A percentile compares a stretch with the other conserved stretches of the same genome.
phyloP scores from a whole-genome alignment of 1,284 basidiomycete genomes.

The Trametes sp. region DNA sequence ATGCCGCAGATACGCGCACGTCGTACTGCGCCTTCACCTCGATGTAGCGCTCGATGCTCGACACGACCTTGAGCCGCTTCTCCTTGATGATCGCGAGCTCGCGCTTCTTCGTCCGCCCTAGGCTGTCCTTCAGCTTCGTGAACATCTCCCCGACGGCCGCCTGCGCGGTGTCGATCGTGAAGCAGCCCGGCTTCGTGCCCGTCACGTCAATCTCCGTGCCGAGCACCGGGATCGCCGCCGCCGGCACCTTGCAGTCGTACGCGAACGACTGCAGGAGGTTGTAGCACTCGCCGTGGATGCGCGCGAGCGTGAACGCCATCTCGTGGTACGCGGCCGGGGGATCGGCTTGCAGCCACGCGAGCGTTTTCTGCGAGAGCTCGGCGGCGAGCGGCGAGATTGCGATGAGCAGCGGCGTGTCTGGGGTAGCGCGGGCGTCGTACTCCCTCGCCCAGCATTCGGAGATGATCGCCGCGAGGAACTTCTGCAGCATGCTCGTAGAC shows the following conservation, averaged over 20 bases:
- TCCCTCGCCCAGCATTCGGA: constrained; percentile 93
- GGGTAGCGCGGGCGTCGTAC: constrained; percentile 46
- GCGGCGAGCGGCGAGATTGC: constrained; percentile 67
- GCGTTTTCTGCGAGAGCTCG: constrained; percentile 71
- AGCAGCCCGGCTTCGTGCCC: constrained; percentile 68
- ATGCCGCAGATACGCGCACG: constrained; percentile 86
- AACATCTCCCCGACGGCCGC: constrained; percentile 78
- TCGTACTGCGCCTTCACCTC: constrained; percentile 90
- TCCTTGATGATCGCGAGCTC: constrained; percentile 82
- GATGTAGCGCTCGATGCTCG: constrained; percentile 84
- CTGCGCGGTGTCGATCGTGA: constrained; percentile 86
- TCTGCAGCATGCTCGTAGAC: constrained; percentile 92
- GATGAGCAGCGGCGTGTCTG: constrained; percentile 51
- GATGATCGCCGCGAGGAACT: constrained; percentile 85
- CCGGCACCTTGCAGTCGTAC: constrained; percentile 86
- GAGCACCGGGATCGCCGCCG: constrained; percentile 81
- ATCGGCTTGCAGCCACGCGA: constrained; percentile 77
- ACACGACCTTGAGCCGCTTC: constrained; percentile 74
- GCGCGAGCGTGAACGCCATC: constrained; percentile 84
- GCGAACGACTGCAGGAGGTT: constrained; percentile 84
- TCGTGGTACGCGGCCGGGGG: constrained; percentile 90
- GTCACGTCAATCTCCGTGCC: constrained; percentile 83
- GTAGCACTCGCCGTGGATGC: constrained; percentile 85
- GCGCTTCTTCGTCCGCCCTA: constrained; percentile 81
- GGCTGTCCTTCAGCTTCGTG: constrained; percentile 74